These are phyloP conservation scores for Hippophae rhamnoides DNA, from an alignment of 306 rosid species.

Conservation along the genomic window DNA sequence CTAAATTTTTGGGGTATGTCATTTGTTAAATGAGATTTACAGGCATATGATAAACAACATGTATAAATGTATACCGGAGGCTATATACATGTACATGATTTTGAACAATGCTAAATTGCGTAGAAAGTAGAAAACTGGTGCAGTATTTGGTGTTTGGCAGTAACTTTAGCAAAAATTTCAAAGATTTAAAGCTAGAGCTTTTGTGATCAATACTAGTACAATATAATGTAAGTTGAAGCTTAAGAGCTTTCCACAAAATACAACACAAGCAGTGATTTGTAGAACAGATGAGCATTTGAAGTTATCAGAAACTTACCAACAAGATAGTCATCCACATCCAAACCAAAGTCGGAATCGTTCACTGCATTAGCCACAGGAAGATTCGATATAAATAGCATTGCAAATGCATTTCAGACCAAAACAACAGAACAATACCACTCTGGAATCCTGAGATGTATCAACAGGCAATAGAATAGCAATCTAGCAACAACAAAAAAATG, in stretches of 20 bases:
- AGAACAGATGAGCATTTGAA: constrained; percentile 12
- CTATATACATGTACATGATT: no score
- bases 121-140: no score
- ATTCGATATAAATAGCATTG: neutral
- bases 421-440: neutral
- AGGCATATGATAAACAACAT: no score
- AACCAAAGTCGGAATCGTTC: constrained; percentile 53
- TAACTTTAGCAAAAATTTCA: no score
- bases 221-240: neutral
- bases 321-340: constrained; percentile 89
- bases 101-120: no score
- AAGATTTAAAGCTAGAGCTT: no score
- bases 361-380: constrained; percentile 36
- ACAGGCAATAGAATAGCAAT: neutral
- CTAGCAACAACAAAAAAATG: neutral
- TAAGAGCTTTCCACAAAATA: no score
- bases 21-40: no score
- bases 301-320: constrained; percentile 44
- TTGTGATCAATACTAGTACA: neutral
- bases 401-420: neutral
- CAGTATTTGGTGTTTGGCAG: no score
- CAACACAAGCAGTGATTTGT: constrained; percentile 6
- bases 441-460: neutral
- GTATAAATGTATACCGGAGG: no score
- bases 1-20: no score